Base-by-base conservation (phyloP, 345 rosid genomes). In the Brassica cretica region DNA sequence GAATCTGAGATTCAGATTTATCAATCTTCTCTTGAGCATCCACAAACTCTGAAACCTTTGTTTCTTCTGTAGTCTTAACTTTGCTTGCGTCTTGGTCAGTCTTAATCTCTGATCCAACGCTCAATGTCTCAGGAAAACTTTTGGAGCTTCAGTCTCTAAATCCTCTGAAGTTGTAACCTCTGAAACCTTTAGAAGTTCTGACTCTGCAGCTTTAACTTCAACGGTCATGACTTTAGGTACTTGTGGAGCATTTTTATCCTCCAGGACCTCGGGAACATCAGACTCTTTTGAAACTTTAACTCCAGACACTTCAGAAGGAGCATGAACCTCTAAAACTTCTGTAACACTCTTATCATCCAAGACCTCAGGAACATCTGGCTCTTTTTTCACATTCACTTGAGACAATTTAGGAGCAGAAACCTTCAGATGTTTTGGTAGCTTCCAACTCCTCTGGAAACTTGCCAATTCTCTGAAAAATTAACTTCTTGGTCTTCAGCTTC, bases 1-100 rank as follows among this genome's bases (percentile, higher is more conserved):
- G 53, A 56, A 19, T 10, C 58, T 46, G 41, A 41, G 16, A n/a
- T 55, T 68, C 77, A 9, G 78, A 8, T 14, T 53, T 53, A 1
- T 37, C 73, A 1, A 79, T 63, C 75, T 69, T 79, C 21, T 73
- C 82, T 61, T 51, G 19, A 68, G 82, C 82, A 19, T 79, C 82
- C 32, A 67, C 58, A 62, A 72, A 78, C 63, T 64, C 73, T 55
- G 18, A 2, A 32, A 10, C 56, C 18, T 76, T 25, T 5, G 32
- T 33, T 0, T 79, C 73, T 46, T 72, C 69, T 21, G 12, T 62
- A 33, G 37, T 4, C 69, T 72, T 58, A 33, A 15, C 62, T 39
- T 71, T n/a, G 21, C 29, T 12, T 63, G 21, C 15, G 55, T 65
- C 73, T 72, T 58, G 41, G 67, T 24, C 61, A 29, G 3, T 59